phyloP scores from a whole-genome alignment of 352 stramenopile genomes.

The Phytophthora kernoviae region DNA sequence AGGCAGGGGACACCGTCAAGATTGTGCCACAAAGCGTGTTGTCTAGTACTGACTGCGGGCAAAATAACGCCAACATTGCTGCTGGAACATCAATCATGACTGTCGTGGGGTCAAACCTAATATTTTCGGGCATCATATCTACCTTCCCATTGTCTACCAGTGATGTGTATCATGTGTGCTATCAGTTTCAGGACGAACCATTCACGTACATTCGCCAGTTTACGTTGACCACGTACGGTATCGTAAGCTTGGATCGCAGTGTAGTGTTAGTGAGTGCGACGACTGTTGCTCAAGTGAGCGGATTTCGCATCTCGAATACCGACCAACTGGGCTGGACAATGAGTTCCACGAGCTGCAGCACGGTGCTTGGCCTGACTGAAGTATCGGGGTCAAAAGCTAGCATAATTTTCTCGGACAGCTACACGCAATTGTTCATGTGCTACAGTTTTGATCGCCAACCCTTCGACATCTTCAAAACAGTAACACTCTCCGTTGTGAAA shows the following conservation, averaged over 20 bases:
- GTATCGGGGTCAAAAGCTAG: slow-evolving; percentile 37
- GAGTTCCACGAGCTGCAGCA: slow-evolving; percentile 41
- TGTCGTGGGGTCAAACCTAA: slow-evolving; percentile 19
- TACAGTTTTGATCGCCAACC: slow-evolving; percentile 71
- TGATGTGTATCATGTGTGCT: slow-evolving; percentile 72
- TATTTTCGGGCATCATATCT: slow-evolving; percentile 48
- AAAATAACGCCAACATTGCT: slow-evolving; percentile 38
- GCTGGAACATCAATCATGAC: slow-evolving; percentile 44
- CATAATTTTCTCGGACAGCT: slow-evolving; percentile 39
- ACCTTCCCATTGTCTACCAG: slow-evolving; percentile 38
- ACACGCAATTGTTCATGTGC: slow-evolving; percentile 50
- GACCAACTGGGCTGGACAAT: slow-evolving; percentile 65
- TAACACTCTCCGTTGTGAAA: slow-evolving; percentile 42
- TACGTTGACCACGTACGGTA: slow-evolving; percentile 50
- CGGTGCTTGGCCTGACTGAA: slow-evolving; percentile 31
- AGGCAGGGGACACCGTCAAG: slow-evolving; percentile 49
- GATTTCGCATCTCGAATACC: slow-evolving; percentile 51
- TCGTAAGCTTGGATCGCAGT: slow-evolving; percentile 46
- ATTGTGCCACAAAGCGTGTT: slow-evolving; percentile 57
- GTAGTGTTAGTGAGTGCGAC: slow-evolving; percentile 49
- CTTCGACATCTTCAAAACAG: slow-evolving; percentile 48
- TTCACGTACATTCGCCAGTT: slow-evolving; percentile 54
- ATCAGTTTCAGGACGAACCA: slow-evolving; percentile 72
- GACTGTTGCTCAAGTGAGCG: slow-evolving; percentile 49
- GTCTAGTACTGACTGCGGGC: slow-evolving; percentile 54